Evolutionary conservation across 2,329 filamentous ascomycete species (phyloP).

Genomic region (Geosmithia putterillii): DNA sequence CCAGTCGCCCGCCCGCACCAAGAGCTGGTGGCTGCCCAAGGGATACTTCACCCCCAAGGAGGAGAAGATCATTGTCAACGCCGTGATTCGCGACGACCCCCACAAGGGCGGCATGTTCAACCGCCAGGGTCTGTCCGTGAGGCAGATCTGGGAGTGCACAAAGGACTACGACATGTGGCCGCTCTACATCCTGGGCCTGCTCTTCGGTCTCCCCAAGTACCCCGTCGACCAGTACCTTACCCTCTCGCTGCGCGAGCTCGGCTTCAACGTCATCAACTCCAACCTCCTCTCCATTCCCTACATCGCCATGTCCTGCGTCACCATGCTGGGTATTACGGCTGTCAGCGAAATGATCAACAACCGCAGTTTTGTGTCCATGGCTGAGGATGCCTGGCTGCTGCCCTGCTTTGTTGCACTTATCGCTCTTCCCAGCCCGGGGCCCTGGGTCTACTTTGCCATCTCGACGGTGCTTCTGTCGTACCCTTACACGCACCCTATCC

Average conservation of each 20-base stretch:
- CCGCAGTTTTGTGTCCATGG: slow-evolving; percentile 33
- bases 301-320: slow-evolving; percentile 32
- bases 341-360: slow-evolving; percentile 36
- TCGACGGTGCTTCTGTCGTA: slow-evolving; percentile 35
- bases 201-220: slow-evolving; percentile 32
- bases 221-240: slow-evolving; percentile 37
- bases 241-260: slow-evolving; percentile 34
- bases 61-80: slow-evolving; percentile 56
- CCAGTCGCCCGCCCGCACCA: slow-evolving; percentile 50
- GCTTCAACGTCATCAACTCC: slow-evolving; percentile 35
- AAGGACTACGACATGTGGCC: slow-evolving; percentile 42
- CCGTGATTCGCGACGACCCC: slow-evolving; percentile 39
- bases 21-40: slow-evolving; percentile 36
- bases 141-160: slow-evolving; percentile 29
- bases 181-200: slow-evolving; percentile 33
- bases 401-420: slow-evolving; percentile 38
- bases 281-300: slow-evolving; percentile 40
- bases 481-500: slow-evolving; percentile 42
- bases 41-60: slow-evolving; percentile 54
- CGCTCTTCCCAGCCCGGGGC: slow-evolving; percentile 18
- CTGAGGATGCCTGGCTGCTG: slow-evolving; percentile 38
- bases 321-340: slow-evolving; percentile 35
- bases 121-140: slow-evolving; percentile 30
- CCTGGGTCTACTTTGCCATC: slow-evolving; percentile 37
- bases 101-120: slow-evolving; percentile 43